These are phyloP conservation scores for Apiospora koreana DNA, from an alignment of 2,329 filamentous ascomycete species.

Conservation along the genomic window DNA sequence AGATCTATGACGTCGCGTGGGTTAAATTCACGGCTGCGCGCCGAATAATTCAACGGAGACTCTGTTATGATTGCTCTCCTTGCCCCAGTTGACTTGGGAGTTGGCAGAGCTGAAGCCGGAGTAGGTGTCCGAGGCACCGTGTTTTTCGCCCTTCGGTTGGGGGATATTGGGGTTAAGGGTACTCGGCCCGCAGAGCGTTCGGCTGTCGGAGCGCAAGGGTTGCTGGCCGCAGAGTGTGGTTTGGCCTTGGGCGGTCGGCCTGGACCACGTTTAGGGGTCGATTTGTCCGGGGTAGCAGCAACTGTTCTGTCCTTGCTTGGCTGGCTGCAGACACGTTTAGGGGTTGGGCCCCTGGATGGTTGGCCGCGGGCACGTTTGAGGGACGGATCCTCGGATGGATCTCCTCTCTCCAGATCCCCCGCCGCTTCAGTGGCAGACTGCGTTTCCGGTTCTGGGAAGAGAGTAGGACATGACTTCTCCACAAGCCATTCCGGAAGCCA, in stretches of 20 bases:
- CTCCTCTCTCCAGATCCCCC: too few species aligned
- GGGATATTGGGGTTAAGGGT: not conserved
- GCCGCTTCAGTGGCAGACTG: too few species aligned
- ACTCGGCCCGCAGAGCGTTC: not conserved
- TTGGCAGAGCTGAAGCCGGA: not conserved
- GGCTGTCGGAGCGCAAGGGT: too few species aligned
- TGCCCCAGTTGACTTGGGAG: not conserved
- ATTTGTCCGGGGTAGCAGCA: not conserved
- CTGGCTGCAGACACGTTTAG: not conserved
- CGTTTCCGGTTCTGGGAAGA: not conserved
- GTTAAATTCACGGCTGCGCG: not conserved
- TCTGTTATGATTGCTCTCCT: not conserved
- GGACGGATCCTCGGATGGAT: not conserved
- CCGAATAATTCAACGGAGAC: not conserved
- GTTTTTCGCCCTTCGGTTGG: not conserved
- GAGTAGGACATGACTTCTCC: not conserved
- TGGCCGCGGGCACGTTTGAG: not conserved
- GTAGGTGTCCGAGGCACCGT: too few species aligned
- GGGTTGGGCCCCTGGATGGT: not conserved
- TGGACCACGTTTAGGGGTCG: not conserved
- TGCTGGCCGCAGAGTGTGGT: too few species aligned
- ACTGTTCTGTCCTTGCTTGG: not conserved
- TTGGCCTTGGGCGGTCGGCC: not conserved
- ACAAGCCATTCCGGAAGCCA: slow-evolving; percentile 12
- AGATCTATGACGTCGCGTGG: not conserved